phyloP scores from a whole-genome alignment of 2,329 filamentous ascomycete species.

The Ophiostoma australiae region DNA sequence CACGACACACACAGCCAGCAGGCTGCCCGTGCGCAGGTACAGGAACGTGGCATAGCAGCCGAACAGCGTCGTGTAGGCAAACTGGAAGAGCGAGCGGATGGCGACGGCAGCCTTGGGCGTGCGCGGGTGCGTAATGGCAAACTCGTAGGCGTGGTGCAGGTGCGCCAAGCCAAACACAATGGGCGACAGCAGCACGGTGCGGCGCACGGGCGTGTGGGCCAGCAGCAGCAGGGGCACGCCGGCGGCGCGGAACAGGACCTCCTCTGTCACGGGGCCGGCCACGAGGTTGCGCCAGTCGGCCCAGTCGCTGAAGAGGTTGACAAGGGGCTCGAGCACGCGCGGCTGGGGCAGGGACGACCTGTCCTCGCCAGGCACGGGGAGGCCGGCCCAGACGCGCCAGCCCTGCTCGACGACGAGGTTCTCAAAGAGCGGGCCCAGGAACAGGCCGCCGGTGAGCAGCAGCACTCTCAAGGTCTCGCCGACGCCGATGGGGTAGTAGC shows the following conservation, averaged over 20 bases:
- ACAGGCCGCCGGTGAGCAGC: conserved; percentile 71
- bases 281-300: conserved; percentile 82
- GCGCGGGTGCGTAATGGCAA: conserved; percentile 71
- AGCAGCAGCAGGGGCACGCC: conserved; percentile 77
- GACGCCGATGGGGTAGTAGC: conserved; percentile 71
- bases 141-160: conserved; percentile 94
- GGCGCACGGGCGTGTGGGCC: conserved; percentile 51
- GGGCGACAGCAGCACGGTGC: conserved; percentile 75
- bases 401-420: conserved; percentile 64
- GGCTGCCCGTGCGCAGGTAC: conserved; percentile 76
- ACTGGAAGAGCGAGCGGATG: conserved; percentile 72
- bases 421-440: conserved; percentile 80
- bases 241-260: conserved; percentile 85
- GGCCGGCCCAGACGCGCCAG: conserved; percentile 59
- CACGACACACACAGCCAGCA: conserved; percentile 68
- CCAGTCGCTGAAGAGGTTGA: conserved; percentile 65
- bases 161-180: conserved; percentile 91
- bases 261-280: conserved; percentile 84
- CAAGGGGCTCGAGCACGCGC: conserved; percentile 39
- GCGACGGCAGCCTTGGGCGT: conserved; percentile 60
- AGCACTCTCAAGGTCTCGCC: conserved; percentile 59
- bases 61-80: conserved; percentile 86
- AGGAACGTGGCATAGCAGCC: conserved; percentile 90
- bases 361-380: conserved; percentile 32
- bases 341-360: conserved; percentile 26